Evolutionary conservation across 2,329 filamentous ascomycete genomes (phyloP), one percentile per base, ranked within the genome.

Genomic region (Aspergillus sp.): DNA sequence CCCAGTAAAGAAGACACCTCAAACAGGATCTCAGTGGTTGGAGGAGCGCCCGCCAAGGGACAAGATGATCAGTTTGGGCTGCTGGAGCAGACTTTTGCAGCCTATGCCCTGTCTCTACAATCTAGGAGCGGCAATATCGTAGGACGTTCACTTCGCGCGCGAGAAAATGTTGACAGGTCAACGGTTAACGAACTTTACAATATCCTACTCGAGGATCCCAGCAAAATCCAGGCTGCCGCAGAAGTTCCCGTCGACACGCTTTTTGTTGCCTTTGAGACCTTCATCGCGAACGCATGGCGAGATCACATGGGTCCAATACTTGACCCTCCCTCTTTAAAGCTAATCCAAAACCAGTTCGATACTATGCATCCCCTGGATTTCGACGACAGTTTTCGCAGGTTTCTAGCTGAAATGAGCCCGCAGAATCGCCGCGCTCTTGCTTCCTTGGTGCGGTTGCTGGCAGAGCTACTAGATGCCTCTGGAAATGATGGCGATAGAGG

Each of bases 181-280:
- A 74, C 80, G 1, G 86, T 95, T 53, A 95, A 95, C 57, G 89
- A 95, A 54, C 73, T 96, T 2, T 96, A 95, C 68, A 95, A 95
- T 60, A 79, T 83, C 30, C 76, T 96, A 10, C 82, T 95, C 12
- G 90, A 95, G 62, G 86, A 86, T 51, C 88, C 90, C 0, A 85
- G 81, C 41, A 89, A 88, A 57, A 77, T 87, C 50, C 86, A 94
- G 42, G 74, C 83, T 7, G 82, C 87, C 2, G 78, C 82, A 0
- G 89, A 95, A 46, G 77, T 88, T 7, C 79, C 83, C 3, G 82
- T 91, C 7, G 90, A 96, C 58, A 83, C 91, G 13, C 77, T 97
- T 5, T 95, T 96, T 60, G 86, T 87, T 27, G 86, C 90, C 0
- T 97, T 96, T 62, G 90, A 96, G 63, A 96, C 94, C 49, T 97